Percentiles rank a stretch among this genome's conserved stretches.
These are phyloP conservation scores for Aspergillus terreus DNA, from an alignment of 2,329 filamentous ascomycete genomes.

Conservation along the genomic window DNA sequence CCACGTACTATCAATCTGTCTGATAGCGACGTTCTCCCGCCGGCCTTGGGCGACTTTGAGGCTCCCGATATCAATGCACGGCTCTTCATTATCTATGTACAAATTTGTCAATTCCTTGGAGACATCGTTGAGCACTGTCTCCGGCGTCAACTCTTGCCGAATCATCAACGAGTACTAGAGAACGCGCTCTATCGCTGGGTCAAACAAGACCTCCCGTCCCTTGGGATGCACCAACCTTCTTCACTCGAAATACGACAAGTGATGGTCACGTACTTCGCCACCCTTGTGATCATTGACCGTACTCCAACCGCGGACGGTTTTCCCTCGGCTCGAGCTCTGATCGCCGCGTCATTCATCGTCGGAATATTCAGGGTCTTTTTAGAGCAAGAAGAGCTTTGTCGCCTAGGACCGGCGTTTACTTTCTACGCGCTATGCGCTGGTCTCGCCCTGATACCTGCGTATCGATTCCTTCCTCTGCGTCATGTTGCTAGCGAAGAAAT, in stretches of 20 bases:
- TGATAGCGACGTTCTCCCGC: constrained; percentile 38
- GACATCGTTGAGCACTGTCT: background rate
- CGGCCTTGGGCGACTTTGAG: constrained; percentile 14
- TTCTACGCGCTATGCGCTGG: constrained; percentile 41
- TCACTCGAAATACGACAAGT: constrained; percentile 27
- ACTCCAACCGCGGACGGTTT: constrained; percentile 7
- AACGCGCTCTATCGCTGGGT: background rate
- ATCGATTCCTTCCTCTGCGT: constrained; percentile 19
- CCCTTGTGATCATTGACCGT: constrained; percentile 38
- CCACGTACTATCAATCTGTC: constrained; percentile 40
- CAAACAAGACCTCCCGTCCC: background rate
- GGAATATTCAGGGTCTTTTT: constrained; percentile 24
- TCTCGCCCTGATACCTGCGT: constrained; percentile 37
- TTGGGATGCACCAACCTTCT: too few relatives aligned
- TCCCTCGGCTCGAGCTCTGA: background rate
- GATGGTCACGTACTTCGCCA: constrained; percentile 35
- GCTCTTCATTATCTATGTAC: background rate
- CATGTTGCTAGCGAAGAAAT: background rate
- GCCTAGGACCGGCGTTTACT: constrained; percentile 39
- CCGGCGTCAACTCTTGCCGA: background rate
- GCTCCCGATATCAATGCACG: background rate
- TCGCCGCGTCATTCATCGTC: background rate
- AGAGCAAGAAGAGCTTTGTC: constrained; percentile 38
- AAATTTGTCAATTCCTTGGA: background rate
- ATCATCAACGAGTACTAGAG: background rate